These are phyloP conservation scores for Dillenia turbinata DNA, from an alignment of 164 flowering plant species.

Conservation along the genomic window DNA sequence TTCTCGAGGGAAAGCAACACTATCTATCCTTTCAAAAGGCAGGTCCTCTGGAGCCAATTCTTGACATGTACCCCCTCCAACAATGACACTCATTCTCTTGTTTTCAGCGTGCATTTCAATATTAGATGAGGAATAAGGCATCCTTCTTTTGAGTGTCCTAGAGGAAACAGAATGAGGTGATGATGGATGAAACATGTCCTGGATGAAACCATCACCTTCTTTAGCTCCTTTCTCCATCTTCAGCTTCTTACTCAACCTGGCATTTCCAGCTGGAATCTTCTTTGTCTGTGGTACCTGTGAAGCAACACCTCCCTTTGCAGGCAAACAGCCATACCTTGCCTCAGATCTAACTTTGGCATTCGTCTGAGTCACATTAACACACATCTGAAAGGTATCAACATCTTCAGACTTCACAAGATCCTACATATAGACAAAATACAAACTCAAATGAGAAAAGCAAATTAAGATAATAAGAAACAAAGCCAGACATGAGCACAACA, in stretches of 20 bases:
- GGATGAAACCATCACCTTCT: too few relatives aligned
- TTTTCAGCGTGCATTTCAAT: conserved; percentile 8
- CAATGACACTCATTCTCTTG: conserved; percentile 31
- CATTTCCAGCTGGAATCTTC: too few relatives aligned
- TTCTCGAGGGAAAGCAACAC: conserved; percentile 48
- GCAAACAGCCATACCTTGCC: conserved; percentile 11
- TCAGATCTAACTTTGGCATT: conserved; percentile 12
- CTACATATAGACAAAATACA: conserved; percentile 25
- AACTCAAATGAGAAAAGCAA: neutral
- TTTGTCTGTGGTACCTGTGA: conserved; percentile 19
- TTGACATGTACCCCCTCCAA: conserved; percentile 27
- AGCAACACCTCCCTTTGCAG: conserved; percentile 9
- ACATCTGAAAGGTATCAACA: conserved; percentile 10
- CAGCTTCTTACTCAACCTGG: too few relatives aligned
- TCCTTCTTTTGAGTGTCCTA: conserved; percentile 35
- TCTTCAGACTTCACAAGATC: conserved; percentile 29
- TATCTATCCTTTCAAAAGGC: conserved; percentile 45
- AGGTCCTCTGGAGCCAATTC: conserved; percentile 13
- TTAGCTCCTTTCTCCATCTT: too few relatives aligned
- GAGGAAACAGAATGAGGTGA: conserved; percentile 9
- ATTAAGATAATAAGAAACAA: too few relatives aligned
- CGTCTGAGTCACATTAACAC: conserved; percentile 8
- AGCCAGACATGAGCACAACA: too few relatives aligned
- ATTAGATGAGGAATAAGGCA: neutral
- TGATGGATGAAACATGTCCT: too few relatives aligned